Conservation (phyloP, 441 rosid species). For the Aleurites moluccanus region DNA sequence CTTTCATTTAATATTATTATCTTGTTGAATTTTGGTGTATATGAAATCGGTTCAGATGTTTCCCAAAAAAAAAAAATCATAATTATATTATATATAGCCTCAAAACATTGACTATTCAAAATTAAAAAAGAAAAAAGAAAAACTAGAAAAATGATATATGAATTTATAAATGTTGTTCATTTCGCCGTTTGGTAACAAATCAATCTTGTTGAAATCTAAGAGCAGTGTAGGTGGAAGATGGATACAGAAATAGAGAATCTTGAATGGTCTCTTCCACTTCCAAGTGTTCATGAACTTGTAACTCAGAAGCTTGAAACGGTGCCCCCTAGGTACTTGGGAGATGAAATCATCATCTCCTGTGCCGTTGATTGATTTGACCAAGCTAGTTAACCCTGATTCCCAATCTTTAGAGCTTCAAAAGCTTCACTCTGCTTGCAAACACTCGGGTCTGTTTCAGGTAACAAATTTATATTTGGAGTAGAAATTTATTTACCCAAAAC, state of each 20-base stretch:
- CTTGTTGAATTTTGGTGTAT: too few species aligned
- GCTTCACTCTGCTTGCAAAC: conserved; percentile 36
- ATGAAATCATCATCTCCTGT: conserved; percentile 16
- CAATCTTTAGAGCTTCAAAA: conserved; percentile 28
- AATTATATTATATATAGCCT: too few species aligned
- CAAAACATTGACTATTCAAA: too few species aligned
- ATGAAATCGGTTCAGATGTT: too few species aligned
- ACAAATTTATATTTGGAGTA: not conserved
- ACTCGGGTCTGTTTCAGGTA: conserved; percentile 41
- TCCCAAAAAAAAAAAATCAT: too few species aligned
- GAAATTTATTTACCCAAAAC: not conserved
- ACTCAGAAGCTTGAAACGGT: conserved; percentile 20
- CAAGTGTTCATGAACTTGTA: conserved; percentile 43
- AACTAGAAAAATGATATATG: too few species aligned
- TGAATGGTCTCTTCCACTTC: conserved; percentile 32
- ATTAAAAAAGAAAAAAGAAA: too few species aligned
- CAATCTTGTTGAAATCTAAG: too few species aligned
- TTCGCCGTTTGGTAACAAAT: too few species aligned
- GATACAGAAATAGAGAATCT: conserved; percentile 8
- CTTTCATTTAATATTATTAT: too few species aligned
- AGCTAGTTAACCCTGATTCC: conserved; percentile 22
- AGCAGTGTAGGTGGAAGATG: not conserved
- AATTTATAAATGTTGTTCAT: too few species aligned
- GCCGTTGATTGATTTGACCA: conserved; percentile 42
- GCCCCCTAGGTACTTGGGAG: conserved; percentile 33